Conservation (phyloP, 2,329 filamentous ascomycete species). For the Arthroderma sp. region DNA sequence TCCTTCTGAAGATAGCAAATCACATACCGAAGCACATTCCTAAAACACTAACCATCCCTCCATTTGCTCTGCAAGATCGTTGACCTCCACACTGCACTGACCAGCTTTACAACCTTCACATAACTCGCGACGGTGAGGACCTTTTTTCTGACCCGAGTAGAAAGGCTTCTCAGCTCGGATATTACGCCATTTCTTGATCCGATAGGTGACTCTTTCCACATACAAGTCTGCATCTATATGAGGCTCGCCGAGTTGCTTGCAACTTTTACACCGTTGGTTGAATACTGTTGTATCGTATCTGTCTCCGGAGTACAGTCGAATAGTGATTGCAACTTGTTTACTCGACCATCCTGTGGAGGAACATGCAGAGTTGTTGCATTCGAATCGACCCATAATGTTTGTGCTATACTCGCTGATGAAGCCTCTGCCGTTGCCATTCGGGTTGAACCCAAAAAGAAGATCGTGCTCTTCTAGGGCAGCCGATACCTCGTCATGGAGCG, state of each 20-base stretch:
- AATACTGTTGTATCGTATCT: slow-evolving; percentile 35
- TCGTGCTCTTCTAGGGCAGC: slow-evolving; percentile 17
- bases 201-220: slow-evolving; percentile 31
- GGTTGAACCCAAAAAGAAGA: slow-evolving; percentile 22
- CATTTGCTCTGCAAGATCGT: no score
- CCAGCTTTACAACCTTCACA: slow-evolving; percentile 23
- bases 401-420: slow-evolving; percentile 24
- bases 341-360: slow-evolving; percentile 24
- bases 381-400: slow-evolving; percentile 31
- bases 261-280: slow-evolving; percentile 28
- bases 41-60: no score
- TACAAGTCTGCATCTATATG: slow-evolving; percentile 26
- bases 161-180: slow-evolving; percentile 15
- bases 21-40: no score
- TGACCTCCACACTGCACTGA: slow-evolving; percentile 11
- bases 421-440: slow-evolving; percentile 15
- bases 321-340: slow-evolving; percentile 30
- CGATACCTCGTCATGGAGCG: slow-evolving; percentile 20
- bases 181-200: slow-evolving; percentile 32
- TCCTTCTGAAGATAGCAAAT: no score
- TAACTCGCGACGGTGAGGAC: slow-evolving; percentile 16
- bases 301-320: slow-evolving; percentile 25
- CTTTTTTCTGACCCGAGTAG: slow-evolving; percentile 11
- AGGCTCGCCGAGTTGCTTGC: slow-evolving; percentile 22
- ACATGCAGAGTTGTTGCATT: slow-evolving; percentile 24